Conservation (phyloP, 1,284 basidiomycete species). For the Cutaneotrichosporon sp. region DNA sequence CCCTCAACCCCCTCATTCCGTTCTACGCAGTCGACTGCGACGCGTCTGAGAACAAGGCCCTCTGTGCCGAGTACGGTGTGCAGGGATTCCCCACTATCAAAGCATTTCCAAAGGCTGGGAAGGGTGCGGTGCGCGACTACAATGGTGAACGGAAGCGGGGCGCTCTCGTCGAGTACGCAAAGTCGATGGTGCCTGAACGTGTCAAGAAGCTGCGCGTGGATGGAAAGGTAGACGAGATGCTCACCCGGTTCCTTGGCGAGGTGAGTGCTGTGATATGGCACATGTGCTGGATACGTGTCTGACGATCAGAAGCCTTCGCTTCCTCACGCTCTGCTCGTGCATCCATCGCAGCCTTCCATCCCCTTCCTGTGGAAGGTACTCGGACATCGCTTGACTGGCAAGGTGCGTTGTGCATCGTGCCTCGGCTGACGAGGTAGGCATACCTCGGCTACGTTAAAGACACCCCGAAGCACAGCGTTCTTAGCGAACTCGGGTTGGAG, state of each 20-base stretch:
- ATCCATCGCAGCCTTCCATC: constrained; percentile 66
- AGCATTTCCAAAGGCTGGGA: constrained; percentile 69
- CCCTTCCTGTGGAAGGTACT: constrained; percentile 82
- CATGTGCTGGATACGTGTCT: too few relatives aligned
- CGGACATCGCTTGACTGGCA: constrained; percentile 64
- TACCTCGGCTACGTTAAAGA: constrained; percentile 66
- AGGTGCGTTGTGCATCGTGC: constrained; percentile 33
- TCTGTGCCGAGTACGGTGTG: constrained; percentile 79
- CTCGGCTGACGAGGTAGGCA: constrained; percentile 46
- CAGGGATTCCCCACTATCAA: constrained; percentile 92
- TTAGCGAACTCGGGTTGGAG: constrained; percentile 29
- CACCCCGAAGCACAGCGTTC: constrained; percentile 52
- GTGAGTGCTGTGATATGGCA: constrained; percentile 14
- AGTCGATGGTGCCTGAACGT: constrained; percentile 64
- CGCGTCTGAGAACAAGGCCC: constrained; percentile 67
- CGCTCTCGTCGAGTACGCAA: constrained; percentile 71
- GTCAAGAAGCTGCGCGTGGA: constrained; percentile 60
- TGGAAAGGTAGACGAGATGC: constrained; percentile 47
- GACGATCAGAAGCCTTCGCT: constrained; percentile 40
- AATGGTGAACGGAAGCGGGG: constrained; percentile 68
- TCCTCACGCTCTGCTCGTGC: constrained; percentile 64
- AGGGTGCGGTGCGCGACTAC: constrained; percentile 64
- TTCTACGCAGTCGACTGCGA: constrained; percentile 91
- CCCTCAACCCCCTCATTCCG: constrained; percentile 75
- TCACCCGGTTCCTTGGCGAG: constrained; percentile 33